phyloP scores from a whole-genome alignment of 306 rosid genomes.

The Hylodesmum podocarpum region DNA sequence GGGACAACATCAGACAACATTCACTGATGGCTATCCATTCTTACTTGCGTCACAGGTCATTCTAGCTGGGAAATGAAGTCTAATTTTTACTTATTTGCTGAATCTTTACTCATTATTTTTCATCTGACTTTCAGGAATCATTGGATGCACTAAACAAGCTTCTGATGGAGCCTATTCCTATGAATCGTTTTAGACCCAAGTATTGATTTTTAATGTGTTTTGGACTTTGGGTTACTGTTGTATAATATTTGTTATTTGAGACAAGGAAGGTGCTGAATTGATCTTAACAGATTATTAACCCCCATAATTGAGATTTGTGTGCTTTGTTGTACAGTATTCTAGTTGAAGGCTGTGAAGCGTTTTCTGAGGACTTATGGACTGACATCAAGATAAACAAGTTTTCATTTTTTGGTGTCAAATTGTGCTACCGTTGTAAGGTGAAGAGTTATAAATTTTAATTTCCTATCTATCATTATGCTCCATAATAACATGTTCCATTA shows the following conservation, averaged over 20 bases:
- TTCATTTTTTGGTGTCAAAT: constrained; percentile 75
- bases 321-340: constrained; percentile 56
- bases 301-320: constrained; percentile 1
- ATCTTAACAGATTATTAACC: not conserved
- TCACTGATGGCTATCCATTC: constrained; percentile 68
- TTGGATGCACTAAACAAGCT: constrained; percentile 64
- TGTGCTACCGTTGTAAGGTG: constrained; percentile 92
- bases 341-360: constrained; percentile 73
- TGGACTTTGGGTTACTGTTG: constrained; percentile 8
- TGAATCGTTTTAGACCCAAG: constrained; percentile 92
- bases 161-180: constrained; percentile 65
- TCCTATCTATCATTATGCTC: not conserved
- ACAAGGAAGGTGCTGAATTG: not conserved
- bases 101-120: constrained; percentile 18
- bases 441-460: constrained; percentile 11
- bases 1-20: constrained; percentile 54
- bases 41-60: constrained; percentile 74
- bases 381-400: constrained; percentile 63
- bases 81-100: not conserved
- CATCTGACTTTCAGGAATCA: constrained; percentile 63
- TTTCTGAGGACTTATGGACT: constrained; percentile 85
- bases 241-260: not conserved
- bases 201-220: constrained; percentile 31
- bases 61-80: constrained; percentile 22
- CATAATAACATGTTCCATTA: not conserved